A percentile compares a stretch with the other conserved stretches of the same genome.
Evolutionary conservation across 257 asterid species (phyloP).

Genomic region (Fraxinus pennsylvanica): DNA sequence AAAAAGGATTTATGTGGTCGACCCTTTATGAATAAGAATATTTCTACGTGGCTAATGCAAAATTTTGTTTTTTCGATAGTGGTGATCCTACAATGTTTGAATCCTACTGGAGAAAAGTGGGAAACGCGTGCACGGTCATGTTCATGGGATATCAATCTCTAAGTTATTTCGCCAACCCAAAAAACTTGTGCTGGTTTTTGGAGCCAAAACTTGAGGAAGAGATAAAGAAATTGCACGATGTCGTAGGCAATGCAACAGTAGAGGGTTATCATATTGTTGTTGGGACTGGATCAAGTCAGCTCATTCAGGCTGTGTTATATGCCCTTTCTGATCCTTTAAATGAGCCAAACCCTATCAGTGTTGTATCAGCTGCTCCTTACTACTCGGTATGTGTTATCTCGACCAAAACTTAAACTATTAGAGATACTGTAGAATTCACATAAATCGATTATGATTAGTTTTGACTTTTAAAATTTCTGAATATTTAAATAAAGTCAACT

Average conservation of each 20-base stretch:
- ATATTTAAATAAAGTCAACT: slow-evolving; percentile 24
- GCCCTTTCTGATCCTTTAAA: slow-evolving; percentile 51
- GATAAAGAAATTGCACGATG: slow-evolving; percentile 50
- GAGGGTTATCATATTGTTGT: slow-evolving; percentile 57
- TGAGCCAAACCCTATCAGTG: slow-evolving; percentile 50
- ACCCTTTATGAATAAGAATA: neutral
- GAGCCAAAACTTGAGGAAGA: slow-evolving; percentile 73
- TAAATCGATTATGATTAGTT: neutral
- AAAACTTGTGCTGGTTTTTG: slow-evolving; percentile 68
- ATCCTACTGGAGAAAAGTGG: slow-evolving; percentile 49
- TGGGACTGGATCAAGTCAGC: slow-evolving; percentile 89
- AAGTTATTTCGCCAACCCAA: slow-evolving; percentile 61
- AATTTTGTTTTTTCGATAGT: slow-evolving; percentile 23
- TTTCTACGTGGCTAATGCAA: neutral
- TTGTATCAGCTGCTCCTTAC: slow-evolving; percentile 74
- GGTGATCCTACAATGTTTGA: slow-evolving; percentile 55
- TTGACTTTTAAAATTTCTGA: slow-evolving; percentile 7
- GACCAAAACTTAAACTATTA: neutral
- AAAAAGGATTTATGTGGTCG: neutral
- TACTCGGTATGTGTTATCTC: slow-evolving; percentile 53
- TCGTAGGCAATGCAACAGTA: slow-evolving; percentile 60
- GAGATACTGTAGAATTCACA: neutral
- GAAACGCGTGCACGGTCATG: slow-evolving; percentile 31
- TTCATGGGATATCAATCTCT: slow-evolving; percentile 51
- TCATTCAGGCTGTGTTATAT: slow-evolving; percentile 62